These are phyloP conservation scores for Aspergillus cejpii DNA, from an alignment of 2,329 filamentous ascomycete genomes.

Conservation along the genomic window DNA sequence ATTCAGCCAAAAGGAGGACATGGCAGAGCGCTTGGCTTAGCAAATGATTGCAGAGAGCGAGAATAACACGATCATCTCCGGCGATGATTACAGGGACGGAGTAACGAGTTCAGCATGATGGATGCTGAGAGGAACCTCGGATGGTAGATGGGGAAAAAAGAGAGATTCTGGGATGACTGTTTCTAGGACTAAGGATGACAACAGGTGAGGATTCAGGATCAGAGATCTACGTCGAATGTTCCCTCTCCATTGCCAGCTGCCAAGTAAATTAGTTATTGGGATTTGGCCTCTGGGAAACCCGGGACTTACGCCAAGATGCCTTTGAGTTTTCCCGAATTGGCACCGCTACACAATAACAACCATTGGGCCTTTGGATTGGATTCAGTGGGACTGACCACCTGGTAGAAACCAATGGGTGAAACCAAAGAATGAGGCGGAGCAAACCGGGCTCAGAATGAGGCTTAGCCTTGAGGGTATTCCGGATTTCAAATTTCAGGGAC, in stretches of 20 bases:
- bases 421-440: neutral
- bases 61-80: conserved; percentile 1
- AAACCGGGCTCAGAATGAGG: too few relatives aligned
- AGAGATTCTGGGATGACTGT: neutral
- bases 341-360: neutral
- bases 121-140: neutral
- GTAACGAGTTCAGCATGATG: conserved; percentile 2
- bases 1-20: neutral
- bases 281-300: neutral
- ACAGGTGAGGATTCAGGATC: neutral
- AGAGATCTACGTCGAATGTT: neutral
- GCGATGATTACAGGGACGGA: neutral
- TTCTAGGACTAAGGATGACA: neutral
- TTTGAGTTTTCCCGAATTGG: neutral
- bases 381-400: neutral
- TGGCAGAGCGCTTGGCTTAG: neutral
- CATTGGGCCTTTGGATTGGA: neutral
- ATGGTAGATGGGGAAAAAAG: neutral
- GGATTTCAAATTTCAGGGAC: too few relatives aligned
- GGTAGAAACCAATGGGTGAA: neutral
- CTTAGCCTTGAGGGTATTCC: too few relatives aligned
- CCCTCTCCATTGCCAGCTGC: neutral
- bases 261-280: too few relatives aligned
- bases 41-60: neutral
- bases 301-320: neutral